Evolutionary conservation across 2,329 filamentous ascomycete species (phyloP), one percentile per base, ranked within the genome.

Genomic region (Monilinia aucupariae): DNA sequence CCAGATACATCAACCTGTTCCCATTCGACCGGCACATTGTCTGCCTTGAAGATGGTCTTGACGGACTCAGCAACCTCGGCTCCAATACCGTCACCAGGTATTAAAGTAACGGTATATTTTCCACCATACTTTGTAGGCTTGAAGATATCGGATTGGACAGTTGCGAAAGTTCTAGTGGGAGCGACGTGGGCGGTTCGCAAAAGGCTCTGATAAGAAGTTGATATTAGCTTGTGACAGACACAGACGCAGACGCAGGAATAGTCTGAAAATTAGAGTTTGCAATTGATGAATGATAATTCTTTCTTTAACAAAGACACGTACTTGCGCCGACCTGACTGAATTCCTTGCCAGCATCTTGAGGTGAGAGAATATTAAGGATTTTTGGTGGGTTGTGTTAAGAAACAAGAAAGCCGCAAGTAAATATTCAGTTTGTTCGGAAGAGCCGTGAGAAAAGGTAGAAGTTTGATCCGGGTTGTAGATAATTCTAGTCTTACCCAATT

Each of bases 1-100:
- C 94, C 94, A 34, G 91, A 92, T 53, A 96, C 93, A 76, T 97
- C 92, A 73, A 99, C 85, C 82, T 97, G 92, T 80, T 99, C 94
- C 93, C 94, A 97, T 80, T 97, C 92, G 74, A 99, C 88, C 74
- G 94, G 94, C 61, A 97, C 93, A 76, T 96, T 97, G 83, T 97
- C 93, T 77, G 93, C 92, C 86, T 97, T 97, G 88, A 97, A 97
- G 78, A 99, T 89, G 71, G 93, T 96, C 88, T 97, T 96, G 78
- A 99, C 93, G 68, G 91, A 94, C 81, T 97, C 92, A 73, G 93
- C 92, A 67, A 97, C 92, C 81, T 99, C 94, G 78, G 91, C 91
- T 78, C 94, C 94, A 77, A 99, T 96, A 82, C 94, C 94, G 75
- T 99, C 94, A 85, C 93, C 94, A 78, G 94, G 94, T 77, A 99